Conservation (phyloP, 2,329 filamentous ascomycete genomes). For the Cercospora zeae-maydis region DNA sequence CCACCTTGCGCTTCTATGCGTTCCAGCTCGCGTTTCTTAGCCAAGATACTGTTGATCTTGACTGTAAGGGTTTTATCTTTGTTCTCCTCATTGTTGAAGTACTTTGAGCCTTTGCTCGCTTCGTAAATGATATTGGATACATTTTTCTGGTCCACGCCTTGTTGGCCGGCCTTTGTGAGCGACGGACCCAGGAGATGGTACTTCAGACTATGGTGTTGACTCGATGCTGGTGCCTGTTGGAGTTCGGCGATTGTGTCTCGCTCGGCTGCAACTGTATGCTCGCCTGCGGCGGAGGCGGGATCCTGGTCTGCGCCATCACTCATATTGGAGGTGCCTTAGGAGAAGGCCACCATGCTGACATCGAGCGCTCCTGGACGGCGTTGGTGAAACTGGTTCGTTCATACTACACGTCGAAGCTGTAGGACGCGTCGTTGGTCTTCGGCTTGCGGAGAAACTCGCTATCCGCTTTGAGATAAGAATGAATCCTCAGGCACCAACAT, state of each 20-base stretch:
- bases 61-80: slow-evolving; percentile 77
- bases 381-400: too few relatives aligned
- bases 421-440: too few relatives aligned
- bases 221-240: slow-evolving; percentile 19
- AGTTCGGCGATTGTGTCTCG: not conserved
- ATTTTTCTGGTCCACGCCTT: slow-evolving; percentile 87
- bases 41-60: slow-evolving; percentile 77
- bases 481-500: too few relatives aligned
- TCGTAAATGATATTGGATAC: slow-evolving; percentile 97
- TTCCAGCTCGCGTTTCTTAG: slow-evolving; percentile 71
- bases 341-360: too few relatives aligned
- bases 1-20: slow-evolving; percentile 56
- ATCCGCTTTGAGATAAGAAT: too few relatives aligned
- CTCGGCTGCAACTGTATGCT: not conserved
- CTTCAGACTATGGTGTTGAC: slow-evolving; percentile 67
- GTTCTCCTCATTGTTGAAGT: slow-evolving; percentile 84
- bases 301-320: not conserved
- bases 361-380: too few relatives aligned
- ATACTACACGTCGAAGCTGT: too few relatives aligned
- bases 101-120: slow-evolving; percentile 93
- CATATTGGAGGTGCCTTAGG: not conserved
- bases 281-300: not conserved
- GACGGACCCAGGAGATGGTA: slow-evolving; percentile 88
- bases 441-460: too few relatives aligned
- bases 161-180: slow-evolving; percentile 88